Conservation (phyloP, 208 protist species). For the Trypanosomatidae sp. region DNA sequence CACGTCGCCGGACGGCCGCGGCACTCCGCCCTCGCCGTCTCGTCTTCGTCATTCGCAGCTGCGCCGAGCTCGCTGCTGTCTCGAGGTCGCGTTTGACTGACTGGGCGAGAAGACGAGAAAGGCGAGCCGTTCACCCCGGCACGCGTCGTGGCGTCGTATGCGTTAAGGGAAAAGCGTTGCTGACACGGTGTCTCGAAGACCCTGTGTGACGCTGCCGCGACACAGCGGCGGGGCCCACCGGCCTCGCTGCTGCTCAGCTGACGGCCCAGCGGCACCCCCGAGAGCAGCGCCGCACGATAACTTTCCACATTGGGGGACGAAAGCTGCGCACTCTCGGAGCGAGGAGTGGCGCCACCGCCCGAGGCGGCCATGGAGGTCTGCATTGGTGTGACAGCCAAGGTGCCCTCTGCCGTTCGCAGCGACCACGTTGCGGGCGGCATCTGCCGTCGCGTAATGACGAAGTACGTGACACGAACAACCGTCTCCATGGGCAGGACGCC, state of each 20-base stretch:
- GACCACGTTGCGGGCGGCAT: conserved; percentile 22
- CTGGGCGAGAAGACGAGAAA: background rate
- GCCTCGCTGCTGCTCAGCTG: background rate
- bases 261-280: background rate
- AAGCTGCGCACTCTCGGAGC: background rate
- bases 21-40: background rate
- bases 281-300: background rate
- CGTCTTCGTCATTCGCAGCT: background rate
- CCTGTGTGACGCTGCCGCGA: no score
- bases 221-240: background rate
- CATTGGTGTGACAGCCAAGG: conserved; percentile 25
- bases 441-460: conserved; percentile 32
- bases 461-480: conserved; percentile 54
- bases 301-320: background rate
- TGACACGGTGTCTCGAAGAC: background rate
- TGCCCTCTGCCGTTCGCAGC: conserved; percentile 23
- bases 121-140: background rate
- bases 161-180: conserved; percentile 2
- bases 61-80: background rate
- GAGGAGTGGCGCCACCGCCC: background rate
- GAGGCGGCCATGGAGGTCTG: conserved; percentile 15
- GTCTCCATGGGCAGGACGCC: conserved; percentile 68
- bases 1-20: conserved; percentile 19
- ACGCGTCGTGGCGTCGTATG: background rate
- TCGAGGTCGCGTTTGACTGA: background rate